phyloP scores from a whole-genome alignment of 2,329 filamentous ascomycete genomes.

The Phyllosticta paracitricarpa region DNA sequence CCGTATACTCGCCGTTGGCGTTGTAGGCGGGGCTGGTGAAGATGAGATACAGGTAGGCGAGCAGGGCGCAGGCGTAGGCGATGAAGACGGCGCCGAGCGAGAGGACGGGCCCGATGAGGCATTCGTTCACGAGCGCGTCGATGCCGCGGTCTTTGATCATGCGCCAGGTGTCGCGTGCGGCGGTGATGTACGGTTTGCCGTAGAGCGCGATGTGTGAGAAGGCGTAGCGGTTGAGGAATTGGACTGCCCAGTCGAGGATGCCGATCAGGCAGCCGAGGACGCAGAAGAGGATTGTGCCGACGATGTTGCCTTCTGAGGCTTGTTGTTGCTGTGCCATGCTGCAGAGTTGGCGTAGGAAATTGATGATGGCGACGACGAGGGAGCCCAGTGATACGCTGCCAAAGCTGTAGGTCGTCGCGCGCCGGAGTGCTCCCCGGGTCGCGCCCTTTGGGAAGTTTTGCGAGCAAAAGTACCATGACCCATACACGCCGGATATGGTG shows the following conservation, averaged over 20 bases:
- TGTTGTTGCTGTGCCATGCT: slow-evolving; percentile 63
- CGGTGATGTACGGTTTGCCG: slow-evolving; percentile 75
- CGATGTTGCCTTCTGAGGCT: slow-evolving; percentile 56
- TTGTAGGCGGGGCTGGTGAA: slow-evolving; percentile 79
- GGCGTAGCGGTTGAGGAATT: slow-evolving; percentile 85
- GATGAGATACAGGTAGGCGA: slow-evolving; percentile 78
- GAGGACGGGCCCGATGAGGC: slow-evolving; percentile 53
- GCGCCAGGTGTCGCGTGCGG: slow-evolving; percentile 81
- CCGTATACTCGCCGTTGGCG: slow-evolving; percentile 53
- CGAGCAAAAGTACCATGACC: slow-evolving; percentile 80
- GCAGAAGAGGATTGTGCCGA: slow-evolving; percentile 60
- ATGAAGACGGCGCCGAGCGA: slow-evolving; percentile 76
- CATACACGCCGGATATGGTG: slow-evolving; percentile 73
- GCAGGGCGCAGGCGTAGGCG: slow-evolving; percentile 67
- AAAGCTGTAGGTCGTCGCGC: slow-evolving; percentile 82
- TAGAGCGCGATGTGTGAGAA: slow-evolving; percentile 91
- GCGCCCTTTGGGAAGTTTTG: slow-evolving; percentile 62
- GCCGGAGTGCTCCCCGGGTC: slow-evolving; percentile 72
- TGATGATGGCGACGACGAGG: slow-evolving; percentile 76
- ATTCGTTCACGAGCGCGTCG: slow-evolving; percentile 83
- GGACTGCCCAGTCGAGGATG: slow-evolving; percentile 72
- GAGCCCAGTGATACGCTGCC: slow-evolving; percentile 84
- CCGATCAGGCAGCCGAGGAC: slow-evolving; percentile 66
- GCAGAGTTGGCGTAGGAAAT: slow-evolving; percentile 71
- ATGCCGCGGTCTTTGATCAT: slow-evolving; percentile 91